Base-by-base conservation (phyloP, 345 rosid genomes). In the Populus simonii region DNA sequence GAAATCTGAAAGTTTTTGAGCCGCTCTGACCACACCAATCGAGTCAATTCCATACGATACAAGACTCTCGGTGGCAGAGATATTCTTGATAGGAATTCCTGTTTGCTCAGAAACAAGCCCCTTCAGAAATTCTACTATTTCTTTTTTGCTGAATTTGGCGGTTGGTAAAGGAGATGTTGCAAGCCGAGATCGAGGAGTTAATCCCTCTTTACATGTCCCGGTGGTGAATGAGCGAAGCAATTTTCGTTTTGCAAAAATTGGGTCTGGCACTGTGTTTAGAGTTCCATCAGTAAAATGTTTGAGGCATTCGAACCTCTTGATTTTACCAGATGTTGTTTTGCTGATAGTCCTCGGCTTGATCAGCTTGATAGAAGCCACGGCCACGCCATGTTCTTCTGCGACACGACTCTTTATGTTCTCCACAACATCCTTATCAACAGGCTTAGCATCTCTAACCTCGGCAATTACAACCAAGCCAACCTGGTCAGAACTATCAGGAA, bases 221-320 rank as follows among this genome's bases (percentile, higher is more conserved):
- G 90, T 83, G 66, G 90, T 86, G 81, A 83, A 83, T 49, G 91
- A 88, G 29, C 90, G 80, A 45, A 61, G 10, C 55, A 86, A 71
- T 49, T 39, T 79, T 79, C 80, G 84, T 81, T 73, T 87, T 3
- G 86, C 23, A n/a, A 72, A 35, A 51, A 85, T 75, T 47, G 91
- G 86, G 35, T 87, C 87, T 3, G 88, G 87, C 39, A 86, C 81
- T 1, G 31, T 33, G 33, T 83, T 83, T 74, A 91, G 83, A 51
- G 86, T 83, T 70, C 90, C 92, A 27, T 89, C 94, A 29, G 80
- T 65, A 74, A 89, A 89, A 68, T 89, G 83, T 76, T 87, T 87
- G 66, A 89, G 90, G 78, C 94, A 91, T 18, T 91, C 94, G 45
- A 87, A 89, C 84, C 94, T 91, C 90, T 84, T 91, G 76, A 91